Percentiles rank a stretch among this genome's conserved stretches.
Evolutionary conservation across 2,329 filamentous ascomycete species (phyloP).

Genomic region (Colletotrichum chrysophilum): DNA sequence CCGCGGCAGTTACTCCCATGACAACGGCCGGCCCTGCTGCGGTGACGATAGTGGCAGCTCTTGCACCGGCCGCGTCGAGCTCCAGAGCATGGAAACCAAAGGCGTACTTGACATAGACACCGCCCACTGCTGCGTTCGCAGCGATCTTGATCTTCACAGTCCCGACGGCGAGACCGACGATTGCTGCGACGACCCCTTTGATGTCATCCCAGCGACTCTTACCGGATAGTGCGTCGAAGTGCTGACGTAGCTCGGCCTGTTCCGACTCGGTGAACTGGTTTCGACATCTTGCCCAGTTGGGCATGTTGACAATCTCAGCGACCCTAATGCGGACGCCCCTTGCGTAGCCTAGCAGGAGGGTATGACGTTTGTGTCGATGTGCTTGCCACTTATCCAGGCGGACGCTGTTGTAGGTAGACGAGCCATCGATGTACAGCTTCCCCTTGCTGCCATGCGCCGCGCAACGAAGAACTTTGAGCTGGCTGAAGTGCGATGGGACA

Average conservation of each 20-base stretch:
- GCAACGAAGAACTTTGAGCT: not conserved
- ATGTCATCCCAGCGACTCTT: not conserved
- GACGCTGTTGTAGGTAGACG: not conserved
- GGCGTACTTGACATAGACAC: conserved; percentile 2
- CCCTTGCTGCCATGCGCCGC: not conserved
- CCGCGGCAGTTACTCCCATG: not conserved
- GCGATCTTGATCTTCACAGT: not conserved
- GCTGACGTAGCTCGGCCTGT: not conserved
- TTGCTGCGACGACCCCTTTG: not conserved
- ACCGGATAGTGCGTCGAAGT: not conserved
- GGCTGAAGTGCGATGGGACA: not conserved
- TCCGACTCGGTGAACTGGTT: not conserved
- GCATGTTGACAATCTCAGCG: not conserved
- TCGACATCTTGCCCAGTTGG: not conserved
- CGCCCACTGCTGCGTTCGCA: not conserved
- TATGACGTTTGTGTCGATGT: not conserved
- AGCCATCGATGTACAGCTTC: not conserved
- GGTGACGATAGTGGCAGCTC: not conserved
- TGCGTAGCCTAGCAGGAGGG: not conserved
- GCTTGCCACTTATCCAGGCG: not conserved
- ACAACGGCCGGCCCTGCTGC: not conserved
- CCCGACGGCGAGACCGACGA: not conserved
- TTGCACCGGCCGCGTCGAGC: not conserved
- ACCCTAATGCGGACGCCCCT: not conserved
- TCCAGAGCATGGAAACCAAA: not conserved